These are phyloP conservation scores for Ehretia macrophylla DNA, from an alignment of 257 asterid species.

Conservation along the genomic window DNA sequence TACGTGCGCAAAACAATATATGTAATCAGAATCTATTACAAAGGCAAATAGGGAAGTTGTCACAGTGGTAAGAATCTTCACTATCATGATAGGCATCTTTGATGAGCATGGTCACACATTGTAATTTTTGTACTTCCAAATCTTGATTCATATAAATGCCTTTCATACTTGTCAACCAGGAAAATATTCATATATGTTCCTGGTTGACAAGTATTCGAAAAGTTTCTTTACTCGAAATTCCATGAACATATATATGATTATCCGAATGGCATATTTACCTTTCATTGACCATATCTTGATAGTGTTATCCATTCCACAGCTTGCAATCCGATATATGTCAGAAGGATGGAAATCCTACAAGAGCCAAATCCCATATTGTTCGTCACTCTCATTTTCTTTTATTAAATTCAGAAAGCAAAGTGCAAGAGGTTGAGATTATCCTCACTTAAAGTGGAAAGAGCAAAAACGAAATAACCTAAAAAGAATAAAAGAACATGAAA, in stretches of 20 bases:
- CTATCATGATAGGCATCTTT: too few relatives aligned
- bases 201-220: background rate
- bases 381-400: background rate
- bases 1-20: too few relatives aligned
- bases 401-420: too few relatives aligned
- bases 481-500: background rate
- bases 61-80: too few relatives aligned
- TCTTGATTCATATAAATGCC: too few relatives aligned
- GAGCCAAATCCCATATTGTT: background rate
- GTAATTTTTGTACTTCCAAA: too few relatives aligned
- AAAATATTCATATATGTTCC: too few relatives aligned
- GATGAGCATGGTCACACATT: too few relatives aligned
- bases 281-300: conserved; percentile 98
- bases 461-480: background rate
- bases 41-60: too few relatives aligned
- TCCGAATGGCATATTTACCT: conserved; percentile 37
- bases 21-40: too few relatives aligned
- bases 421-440: too few relatives aligned
- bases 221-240: background rate
- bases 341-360: conserved; percentile 95
- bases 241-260: background rate
- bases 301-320: conserved; percentile 99
- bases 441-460: background rate
- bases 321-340: conserved; percentile 82
- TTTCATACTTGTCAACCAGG: too few relatives aligned